Percentiles rank a stretch among this genome's conserved stretches.
phyloP scores from a whole-genome alignment of 2,329 filamentous ascomycete species.

The Diaporthe capsici region DNA sequence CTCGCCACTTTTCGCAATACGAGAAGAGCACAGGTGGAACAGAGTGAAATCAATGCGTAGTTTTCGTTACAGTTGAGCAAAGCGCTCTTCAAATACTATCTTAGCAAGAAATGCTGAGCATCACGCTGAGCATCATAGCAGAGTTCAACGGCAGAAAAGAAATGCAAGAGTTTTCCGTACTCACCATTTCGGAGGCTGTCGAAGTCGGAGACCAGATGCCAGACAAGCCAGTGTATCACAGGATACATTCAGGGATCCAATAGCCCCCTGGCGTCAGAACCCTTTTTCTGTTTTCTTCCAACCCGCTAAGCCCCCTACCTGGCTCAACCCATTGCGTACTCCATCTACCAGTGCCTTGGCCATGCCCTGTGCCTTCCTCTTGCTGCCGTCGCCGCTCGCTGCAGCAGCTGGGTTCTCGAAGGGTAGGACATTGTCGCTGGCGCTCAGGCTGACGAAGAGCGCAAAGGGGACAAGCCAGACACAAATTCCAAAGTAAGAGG shows the following conservation, averaged over 20 bases:
- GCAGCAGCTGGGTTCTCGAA: slow-evolving; percentile 78
- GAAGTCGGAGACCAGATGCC: background rate
- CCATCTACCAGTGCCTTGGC: slow-evolving; percentile 75
- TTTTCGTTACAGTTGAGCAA: background rate
- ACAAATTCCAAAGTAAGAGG: slow-evolving; percentile 94
- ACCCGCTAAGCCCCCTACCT: slow-evolving; percentile 57
- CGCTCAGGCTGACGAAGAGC: slow-evolving; percentile 93
- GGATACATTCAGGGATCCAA: background rate
- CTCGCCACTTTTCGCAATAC: background rate
- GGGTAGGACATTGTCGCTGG: slow-evolving; percentile 94
- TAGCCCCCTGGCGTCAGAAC: slow-evolving; percentile 47
- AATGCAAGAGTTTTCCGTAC: background rate
- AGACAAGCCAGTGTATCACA: background rate
- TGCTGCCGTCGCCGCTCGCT: slow-evolving; percentile 60
- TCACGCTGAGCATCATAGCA: slow-evolving; percentile 12
- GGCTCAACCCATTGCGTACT: slow-evolving; percentile 66
- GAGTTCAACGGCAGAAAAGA: background rate
- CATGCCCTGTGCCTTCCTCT: slow-evolving; percentile 72
- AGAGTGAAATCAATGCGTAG: background rate
- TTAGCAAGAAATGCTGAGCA: slow-evolving; percentile 3
- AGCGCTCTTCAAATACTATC: slow-evolving; percentile 11
- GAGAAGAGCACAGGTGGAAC: background rate
- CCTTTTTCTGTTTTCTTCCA: slow-evolving; percentile 57
- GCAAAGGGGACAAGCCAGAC: slow-evolving; percentile 98
- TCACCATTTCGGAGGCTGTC: slow-evolving; percentile 34